phyloP scores from a whole-genome alignment of 495 filamentous ascomycete genomes.

The Evernia prunastri region DNA sequence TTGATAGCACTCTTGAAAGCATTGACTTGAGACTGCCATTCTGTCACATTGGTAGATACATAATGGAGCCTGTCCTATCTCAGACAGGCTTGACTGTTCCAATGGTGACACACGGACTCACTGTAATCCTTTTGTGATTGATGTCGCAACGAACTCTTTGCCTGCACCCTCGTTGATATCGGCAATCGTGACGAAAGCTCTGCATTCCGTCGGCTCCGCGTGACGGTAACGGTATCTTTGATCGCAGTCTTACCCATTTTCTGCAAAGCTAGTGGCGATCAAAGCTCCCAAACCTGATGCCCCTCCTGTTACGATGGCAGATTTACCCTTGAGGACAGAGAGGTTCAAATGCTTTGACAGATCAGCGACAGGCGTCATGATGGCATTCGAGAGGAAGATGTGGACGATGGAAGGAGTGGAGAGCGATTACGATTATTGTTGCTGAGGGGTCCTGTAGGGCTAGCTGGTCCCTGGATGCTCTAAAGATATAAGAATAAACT shows the following conservation, averaged over 20 bases:
- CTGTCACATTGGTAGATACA: constrained; percentile 12
- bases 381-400: background rate
- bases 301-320: constrained; percentile 41
- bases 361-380: background rate
- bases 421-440: background rate
- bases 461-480: too few species aligned
- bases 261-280: constrained; percentile 22
- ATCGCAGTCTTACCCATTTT: background rate
- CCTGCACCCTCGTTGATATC: constrained; percentile 27
- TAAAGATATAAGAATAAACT: too few species aligned
- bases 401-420: background rate
- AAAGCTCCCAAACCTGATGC: constrained; percentile 34
- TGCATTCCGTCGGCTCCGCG: background rate
- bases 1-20: constrained; percentile 20
- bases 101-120: background rate
- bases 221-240: background rate
- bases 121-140: background rate
- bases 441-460: background rate
- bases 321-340: constrained; percentile 33
- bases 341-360: constrained; percentile 19
- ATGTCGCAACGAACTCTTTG: constrained; percentile 10
- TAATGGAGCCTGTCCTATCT: background rate
- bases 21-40: constrained; percentile 17
- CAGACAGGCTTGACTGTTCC: background rate
- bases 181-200: constrained; percentile 28